Conservation (phyloP, 805 yeast species). For the Schizosaccharomyces osmophilus region DNA sequence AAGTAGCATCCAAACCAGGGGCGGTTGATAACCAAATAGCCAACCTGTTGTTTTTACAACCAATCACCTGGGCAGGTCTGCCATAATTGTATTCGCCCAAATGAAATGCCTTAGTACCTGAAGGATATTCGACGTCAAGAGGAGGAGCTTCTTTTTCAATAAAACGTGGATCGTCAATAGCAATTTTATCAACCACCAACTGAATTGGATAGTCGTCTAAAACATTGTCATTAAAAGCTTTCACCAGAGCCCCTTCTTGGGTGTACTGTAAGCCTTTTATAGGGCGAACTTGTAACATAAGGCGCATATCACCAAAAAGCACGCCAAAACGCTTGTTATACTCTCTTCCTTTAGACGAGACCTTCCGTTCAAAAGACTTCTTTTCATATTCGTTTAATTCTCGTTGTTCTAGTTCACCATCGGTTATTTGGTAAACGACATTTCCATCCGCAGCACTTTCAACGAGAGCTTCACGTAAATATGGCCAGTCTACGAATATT, state of each 20-base stretch:
- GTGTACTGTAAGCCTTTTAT: slow-evolving; percentile 57
- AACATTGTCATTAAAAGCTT: slow-evolving; percentile 26
- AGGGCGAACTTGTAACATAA: slow-evolving; percentile 43
- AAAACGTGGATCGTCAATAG: slow-evolving; percentile 50
- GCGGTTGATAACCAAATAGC: slow-evolving; percentile 11
- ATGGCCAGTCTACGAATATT: slow-evolving; percentile 78
- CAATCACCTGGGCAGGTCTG: slow-evolving; percentile 27
- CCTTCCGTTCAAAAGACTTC: background rate
- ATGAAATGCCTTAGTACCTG: slow-evolving; percentile 44
- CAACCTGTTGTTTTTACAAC: slow-evolving; percentile 14
- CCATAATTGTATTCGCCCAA: slow-evolving; percentile 80
- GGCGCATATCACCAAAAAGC: slow-evolving; percentile 25
- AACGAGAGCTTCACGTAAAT: slow-evolving; percentile 53
- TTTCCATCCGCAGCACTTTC: slow-evolving; percentile 33
- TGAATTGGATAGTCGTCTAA: slow-evolving; percentile 50
- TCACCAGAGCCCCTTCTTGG: slow-evolving; percentile 48
- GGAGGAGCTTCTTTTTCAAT: slow-evolving; percentile 51
- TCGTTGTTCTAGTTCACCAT: slow-evolving; percentile 15
- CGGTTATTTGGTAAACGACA: slow-evolving; percentile 6
- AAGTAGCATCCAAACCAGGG: slow-evolving; percentile 27
- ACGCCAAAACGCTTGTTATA: slow-evolving; percentile 24
- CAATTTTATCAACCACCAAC: slow-evolving; percentile 49
- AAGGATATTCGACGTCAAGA: slow-evolving; percentile 59
- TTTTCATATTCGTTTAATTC: slow-evolving; percentile 25
- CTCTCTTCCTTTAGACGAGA: slow-evolving; percentile 1